Percentiles rank a stretch among this genome's conserved stretches.
Conservation (phyloP, 805 yeast genomes). For the Myxozyma sirexii region DNA sequence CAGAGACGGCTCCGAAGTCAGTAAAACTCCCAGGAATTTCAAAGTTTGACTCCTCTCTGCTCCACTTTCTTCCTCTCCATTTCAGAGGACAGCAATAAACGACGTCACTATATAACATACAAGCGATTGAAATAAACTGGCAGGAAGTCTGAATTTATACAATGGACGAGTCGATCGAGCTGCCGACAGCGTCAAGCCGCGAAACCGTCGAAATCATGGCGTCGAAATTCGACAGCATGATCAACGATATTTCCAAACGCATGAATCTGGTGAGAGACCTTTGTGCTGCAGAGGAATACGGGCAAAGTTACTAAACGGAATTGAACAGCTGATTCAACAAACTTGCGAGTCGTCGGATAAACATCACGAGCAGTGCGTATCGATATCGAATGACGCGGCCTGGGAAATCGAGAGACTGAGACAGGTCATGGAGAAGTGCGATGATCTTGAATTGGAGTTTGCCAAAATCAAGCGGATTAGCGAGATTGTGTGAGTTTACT, state of each 20-base stretch:
- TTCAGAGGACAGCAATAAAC: too few species aligned
- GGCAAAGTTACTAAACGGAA: too few species aligned
- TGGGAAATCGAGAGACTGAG: slow-evolving; percentile 19
- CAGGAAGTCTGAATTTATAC: too few species aligned
- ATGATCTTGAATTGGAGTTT: slow-evolving; percentile 33
- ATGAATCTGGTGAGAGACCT: slow-evolving; percentile 19
- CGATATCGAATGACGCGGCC: slow-evolving; percentile 27
- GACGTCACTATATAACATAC: too few species aligned
- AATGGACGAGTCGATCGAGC: not conserved
- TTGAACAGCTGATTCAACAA: slow-evolving; percentile 29
- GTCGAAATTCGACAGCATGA: slow-evolving; percentile 17
- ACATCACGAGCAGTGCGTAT: slow-evolving; percentile 30
- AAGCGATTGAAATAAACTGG: too few species aligned
- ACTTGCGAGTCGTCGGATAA: slow-evolving; percentile 27
- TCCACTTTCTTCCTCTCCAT: too few species aligned
- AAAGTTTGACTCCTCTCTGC: too few species aligned
- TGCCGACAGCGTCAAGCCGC: not conserved
- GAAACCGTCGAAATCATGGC: slow-evolving; percentile 20
- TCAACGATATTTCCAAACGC: slow-evolving; percentile 20
- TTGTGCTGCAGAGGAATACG: too few species aligned
- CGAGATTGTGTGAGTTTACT: slow-evolving; percentile 30
- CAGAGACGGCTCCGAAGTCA: too few species aligned
- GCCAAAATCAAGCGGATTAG: slow-evolving; percentile 32
- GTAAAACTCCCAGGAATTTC: too few species aligned
- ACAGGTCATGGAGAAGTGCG: slow-evolving; percentile 22